Conservation (phyloP, 192 early-diverging fungal genomes). For the Coemansia sp. region DNA sequence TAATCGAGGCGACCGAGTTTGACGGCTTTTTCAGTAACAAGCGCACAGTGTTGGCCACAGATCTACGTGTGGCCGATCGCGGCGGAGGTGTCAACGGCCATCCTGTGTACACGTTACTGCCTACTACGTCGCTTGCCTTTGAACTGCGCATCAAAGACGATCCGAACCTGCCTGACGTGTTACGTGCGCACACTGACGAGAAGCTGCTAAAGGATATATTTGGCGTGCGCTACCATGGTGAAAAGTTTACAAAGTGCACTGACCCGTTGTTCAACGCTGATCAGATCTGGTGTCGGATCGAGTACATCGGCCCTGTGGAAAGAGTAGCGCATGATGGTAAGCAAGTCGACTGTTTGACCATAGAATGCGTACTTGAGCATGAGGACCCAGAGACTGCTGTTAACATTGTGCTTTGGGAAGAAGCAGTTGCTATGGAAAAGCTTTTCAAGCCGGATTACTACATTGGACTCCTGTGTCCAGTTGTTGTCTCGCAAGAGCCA, state of each 20-base stretch:
- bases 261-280: constrained; percentile 35
- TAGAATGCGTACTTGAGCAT: constrained; percentile 29
- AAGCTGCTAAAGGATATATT: constrained; percentile 25
- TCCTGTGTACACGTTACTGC: constrained; percentile 29
- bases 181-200: constrained; percentile 31
- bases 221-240: constrained; percentile 23
- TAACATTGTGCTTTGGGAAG: constrained; percentile 28
- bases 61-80: constrained; percentile 24
- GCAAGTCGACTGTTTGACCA: neutral
- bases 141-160: constrained; percentile 35
- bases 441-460: constrained; percentile 31
- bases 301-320: constrained; percentile 1
- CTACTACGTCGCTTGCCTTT: constrained; percentile 36
- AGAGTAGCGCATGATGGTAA: constrained; percentile 2
- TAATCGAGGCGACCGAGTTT: constrained; percentile 41
- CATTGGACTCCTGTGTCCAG: constrained; percentile 38
- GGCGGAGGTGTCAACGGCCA: constrained; percentile 18
- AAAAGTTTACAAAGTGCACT: constrained; percentile 9
- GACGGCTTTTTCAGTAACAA: constrained; percentile 27
- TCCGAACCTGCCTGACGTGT: constrained; percentile 4
- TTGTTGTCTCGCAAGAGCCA: neutral
- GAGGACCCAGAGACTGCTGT: constrained; percentile 13
- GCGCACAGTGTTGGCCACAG: constrained; percentile 27
- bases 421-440: constrained; percentile 21
- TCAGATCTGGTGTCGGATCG: constrained; percentile 46